These are phyloP conservation scores for Termitomyces sp. DNA, from an alignment of 768 basidiomycete genomes.

Conservation along the genomic window DNA sequence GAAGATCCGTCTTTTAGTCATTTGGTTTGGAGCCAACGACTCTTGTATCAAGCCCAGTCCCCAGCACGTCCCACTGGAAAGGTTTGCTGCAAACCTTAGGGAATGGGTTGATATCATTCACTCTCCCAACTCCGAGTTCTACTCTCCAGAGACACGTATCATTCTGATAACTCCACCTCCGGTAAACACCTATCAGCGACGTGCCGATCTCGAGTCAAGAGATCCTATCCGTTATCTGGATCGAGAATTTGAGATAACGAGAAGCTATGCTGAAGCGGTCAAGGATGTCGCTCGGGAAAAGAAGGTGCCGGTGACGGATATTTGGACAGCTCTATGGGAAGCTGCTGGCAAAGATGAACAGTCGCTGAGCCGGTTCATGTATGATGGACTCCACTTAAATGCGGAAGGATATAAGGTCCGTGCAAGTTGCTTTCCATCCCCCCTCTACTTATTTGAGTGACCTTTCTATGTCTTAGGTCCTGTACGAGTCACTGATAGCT, in stretches of 20 bases:
- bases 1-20: slow-evolving; percentile 63
- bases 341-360: slow-evolving; percentile 58
- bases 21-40: slow-evolving; percentile 94
- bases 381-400: slow-evolving; percentile 80
- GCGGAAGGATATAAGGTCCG: slow-evolving; percentile 68
- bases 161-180: slow-evolving; percentile 86
- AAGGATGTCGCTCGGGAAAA: slow-evolving; percentile 50
- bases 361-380: slow-evolving; percentile 44
- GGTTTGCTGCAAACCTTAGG: slow-evolving; percentile 59
- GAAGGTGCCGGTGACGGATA: slow-evolving; percentile 60
- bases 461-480: slow-evolving; percentile 36
- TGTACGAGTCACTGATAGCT: slow-evolving; percentile 57
- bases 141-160: slow-evolving; percentile 69
- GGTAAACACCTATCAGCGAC: slow-evolving; percentile 57
- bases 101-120: slow-evolving; percentile 58
- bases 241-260: slow-evolving; percentile 57
- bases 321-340: slow-evolving; percentile 72
- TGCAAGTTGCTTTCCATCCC: background rate
- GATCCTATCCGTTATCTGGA: slow-evolving; percentile 48
- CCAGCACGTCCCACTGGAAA: slow-evolving; percentile 72
- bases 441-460: background rate
- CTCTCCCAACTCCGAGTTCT: slow-evolving; percentile 53
- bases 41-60: slow-evolving; percentile 55
- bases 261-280: slow-evolving; percentile 66
- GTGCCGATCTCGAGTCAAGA: slow-evolving; percentile 41